Evolutionary conservation across 192 early-diverging fungal species (phyloP).

Genomic region (Nowakowskiella sp.): DNA sequence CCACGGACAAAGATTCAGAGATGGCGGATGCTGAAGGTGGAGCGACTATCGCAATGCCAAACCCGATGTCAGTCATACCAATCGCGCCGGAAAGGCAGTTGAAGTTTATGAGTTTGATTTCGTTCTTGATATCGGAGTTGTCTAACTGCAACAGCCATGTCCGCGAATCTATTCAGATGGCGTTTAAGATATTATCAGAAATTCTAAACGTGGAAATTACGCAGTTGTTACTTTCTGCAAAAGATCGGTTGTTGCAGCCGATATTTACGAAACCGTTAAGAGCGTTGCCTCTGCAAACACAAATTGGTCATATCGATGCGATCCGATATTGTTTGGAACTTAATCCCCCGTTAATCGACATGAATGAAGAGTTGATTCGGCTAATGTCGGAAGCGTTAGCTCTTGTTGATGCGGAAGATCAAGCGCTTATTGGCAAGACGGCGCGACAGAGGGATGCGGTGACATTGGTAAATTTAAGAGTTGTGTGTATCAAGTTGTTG

Average conservation of each 20-base stretch:
- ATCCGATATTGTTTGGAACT: constrained; percentile 92
- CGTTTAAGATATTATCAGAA: constrained; percentile 72
- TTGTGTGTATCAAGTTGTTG: constrained; percentile 94
- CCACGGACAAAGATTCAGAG: background rate
- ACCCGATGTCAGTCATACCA: background rate
- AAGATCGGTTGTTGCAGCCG: constrained; percentile 76
- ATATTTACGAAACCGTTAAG: constrained; percentile 97
- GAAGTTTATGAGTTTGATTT: constrained; percentile 73
- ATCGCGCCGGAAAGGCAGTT: constrained; percentile 12
- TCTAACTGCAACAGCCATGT: constrained; percentile 84
- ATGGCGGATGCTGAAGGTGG: constrained; percentile 1
- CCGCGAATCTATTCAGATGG: constrained; percentile 76
- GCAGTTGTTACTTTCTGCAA: constrained; percentile 71
- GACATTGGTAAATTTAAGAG: constrained; percentile 77
- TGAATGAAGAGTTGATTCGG: constrained; percentile 86
- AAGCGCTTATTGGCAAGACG: constrained; percentile 77
- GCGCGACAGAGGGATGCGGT: constrained; percentile 73
- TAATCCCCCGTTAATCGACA: constrained; percentile 76
- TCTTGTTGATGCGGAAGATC: constrained; percentile 95
- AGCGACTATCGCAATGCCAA: background rate
- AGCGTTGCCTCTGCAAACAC: constrained; percentile 89
- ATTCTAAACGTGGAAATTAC: constrained; percentile 73
- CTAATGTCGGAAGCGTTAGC: constrained; percentile 86
- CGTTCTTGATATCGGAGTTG: constrained; percentile 79
- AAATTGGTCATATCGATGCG: constrained; percentile 98